phyloP scores from a whole-genome alignment of 2,329 filamentous ascomycete genomes.

The Neopestalotiopsis rosae region DNA sequence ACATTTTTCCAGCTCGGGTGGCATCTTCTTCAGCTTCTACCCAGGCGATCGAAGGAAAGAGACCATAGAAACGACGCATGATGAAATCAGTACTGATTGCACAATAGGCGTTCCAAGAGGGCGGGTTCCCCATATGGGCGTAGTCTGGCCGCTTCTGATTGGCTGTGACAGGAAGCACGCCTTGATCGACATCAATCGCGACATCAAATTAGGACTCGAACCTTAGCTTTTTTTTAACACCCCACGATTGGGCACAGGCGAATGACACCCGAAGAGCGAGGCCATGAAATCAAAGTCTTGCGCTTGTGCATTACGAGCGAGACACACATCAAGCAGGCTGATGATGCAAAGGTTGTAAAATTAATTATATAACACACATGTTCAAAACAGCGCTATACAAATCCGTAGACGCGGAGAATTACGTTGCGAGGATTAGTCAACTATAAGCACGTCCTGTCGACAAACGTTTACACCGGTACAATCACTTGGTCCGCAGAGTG shows the following conservation, averaged over 20 bases:
- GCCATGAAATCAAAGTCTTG: no score
- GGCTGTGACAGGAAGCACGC: constrained; percentile 4
- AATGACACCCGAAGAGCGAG: background rate
- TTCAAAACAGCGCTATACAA: no score
- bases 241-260: background rate
- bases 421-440: no score
- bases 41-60: background rate
- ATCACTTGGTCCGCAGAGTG: no score
- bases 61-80: background rate
- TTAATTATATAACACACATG: no score
- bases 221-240: background rate
- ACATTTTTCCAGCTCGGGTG: background rate
- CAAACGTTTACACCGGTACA: no score
- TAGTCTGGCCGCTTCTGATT: background rate
- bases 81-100: constrained; percentile 17
- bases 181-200: constrained; percentile 18
- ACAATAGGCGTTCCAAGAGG: constrained; percentile 1
- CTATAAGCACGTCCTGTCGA: no score
- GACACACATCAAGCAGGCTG: no score
- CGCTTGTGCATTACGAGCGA: no score
- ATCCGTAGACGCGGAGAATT: no score
- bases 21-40: background rate
- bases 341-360: no score
- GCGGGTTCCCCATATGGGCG: background rate
- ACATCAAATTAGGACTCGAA: constrained; percentile 8